Evolutionary conservation across 208 protist genomes (phyloP), one percentile per base, ranked within the genome.

Genomic region (Trypanosoma theileri): DNA sequence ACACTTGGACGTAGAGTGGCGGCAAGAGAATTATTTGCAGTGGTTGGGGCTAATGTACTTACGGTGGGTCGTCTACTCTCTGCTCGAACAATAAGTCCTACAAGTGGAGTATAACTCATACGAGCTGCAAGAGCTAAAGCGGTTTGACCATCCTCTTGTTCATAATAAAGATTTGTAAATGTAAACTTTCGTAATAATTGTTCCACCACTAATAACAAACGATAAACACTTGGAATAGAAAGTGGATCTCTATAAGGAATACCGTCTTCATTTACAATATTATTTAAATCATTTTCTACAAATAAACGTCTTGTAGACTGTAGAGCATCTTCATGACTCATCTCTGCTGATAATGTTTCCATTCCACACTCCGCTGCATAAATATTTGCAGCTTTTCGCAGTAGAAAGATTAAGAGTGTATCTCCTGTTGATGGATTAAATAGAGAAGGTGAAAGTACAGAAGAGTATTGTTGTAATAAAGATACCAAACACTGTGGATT

Each of bases 81-180:
- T 35, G 28, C 28, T 35, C 53, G 58, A 10, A 87, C 74, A 73
- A 88, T 75, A 10, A 75, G 62, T 11, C 57, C 52, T 45, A 94
- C 81, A 53, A 92, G 64, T 11, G 74, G 68, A 46, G 79, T 81
- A 59, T 85, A 66, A 31, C 83, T 84, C 41, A 89, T 76, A 14
- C 62, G 66, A 16, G 85, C 85, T 0, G 88, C 88, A 16, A 94
- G 53, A 7, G 77, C 79, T 13, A 94, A 62, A 8, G 88, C 80
- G 16, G 82, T 91, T 67, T 92, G 77, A 2, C 74, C 74, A 67
- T 86, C 82, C 19, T 61, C 59, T 26, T 69, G 59, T 41, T 57
- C n/a, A 50, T 53, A 48, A 44, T 77, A 69, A 22, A 77, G 21
- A 42, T 78, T 73, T 21, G 57, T 42, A 56, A 76, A 72, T 0